A percentile compares a stretch with the other conserved stretches of the same genome.
phyloP scores from a whole-genome alignment of 2,329 filamentous ascomycete species.

The Arachnomyces sp. region DNA sequence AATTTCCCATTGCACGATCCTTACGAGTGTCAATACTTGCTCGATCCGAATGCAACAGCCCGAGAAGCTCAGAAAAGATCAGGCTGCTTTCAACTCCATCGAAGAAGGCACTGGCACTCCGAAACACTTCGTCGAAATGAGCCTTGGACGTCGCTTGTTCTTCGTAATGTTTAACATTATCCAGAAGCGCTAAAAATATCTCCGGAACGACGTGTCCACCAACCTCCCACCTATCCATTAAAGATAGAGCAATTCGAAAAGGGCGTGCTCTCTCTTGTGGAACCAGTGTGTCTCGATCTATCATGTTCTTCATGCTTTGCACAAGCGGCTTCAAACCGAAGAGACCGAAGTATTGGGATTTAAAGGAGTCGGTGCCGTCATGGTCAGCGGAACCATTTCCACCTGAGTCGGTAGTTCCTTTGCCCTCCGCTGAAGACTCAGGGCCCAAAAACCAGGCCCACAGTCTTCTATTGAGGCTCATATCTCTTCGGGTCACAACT shows the following conservation, averaged over 20 bases:
- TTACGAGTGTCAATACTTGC: constrained; percentile 44
- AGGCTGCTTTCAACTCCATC: constrained; percentile 92
- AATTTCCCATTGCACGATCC: constrained; percentile 51
- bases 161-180: constrained; percentile 71
- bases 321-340: constrained; percentile 70
- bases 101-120: constrained; percentile 92
- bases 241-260: constrained; percentile 82
- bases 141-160: constrained; percentile 54
- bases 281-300: constrained; percentile 48
- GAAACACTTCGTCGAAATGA: constrained; percentile 77
- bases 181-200: constrained; percentile 78
- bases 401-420: constrained; percentile 23
- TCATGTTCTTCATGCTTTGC: constrained; percentile 67
- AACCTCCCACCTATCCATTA: constrained; percentile 99
- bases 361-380: constrained; percentile 43
- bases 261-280: constrained; percentile 69
- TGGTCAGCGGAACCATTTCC: constrained; percentile 21
- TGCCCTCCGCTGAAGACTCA: constrained; percentile 42
- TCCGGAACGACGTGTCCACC: constrained; percentile 81
- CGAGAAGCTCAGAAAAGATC: constrained; percentile 77
- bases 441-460: constrained; percentile 95
- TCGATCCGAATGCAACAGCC: constrained; percentile 49
- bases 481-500: constrained; percentile 83
- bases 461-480: constrained; percentile 91
- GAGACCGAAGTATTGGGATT: constrained; percentile 74